Evolutionary conservation across 164 flowering plant genomes (phyloP).

Genomic region (Houttuynia cordata): DNA sequence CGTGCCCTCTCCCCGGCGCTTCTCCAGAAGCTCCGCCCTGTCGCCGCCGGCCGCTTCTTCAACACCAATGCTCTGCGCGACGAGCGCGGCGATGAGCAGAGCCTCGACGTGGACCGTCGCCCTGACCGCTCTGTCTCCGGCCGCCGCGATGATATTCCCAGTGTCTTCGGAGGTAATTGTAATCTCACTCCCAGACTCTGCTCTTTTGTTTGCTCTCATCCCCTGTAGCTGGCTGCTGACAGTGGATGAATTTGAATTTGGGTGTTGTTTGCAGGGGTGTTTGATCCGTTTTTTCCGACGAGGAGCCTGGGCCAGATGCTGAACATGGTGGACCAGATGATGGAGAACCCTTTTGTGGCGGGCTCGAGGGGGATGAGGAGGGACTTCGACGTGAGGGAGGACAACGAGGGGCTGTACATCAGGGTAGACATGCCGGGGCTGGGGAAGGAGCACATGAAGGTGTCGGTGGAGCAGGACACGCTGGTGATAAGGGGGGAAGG

Average conservation of each 20-base stretch:
- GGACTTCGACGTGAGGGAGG: slow-evolving; percentile 61
- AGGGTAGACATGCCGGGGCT: slow-evolving; percentile 75
- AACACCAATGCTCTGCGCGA: slow-evolving; percentile 22
- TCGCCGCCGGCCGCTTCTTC: slow-evolving; percentile 19
- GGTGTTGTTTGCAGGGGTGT: slow-evolving; percentile 26
- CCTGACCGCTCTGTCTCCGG: slow-evolving; percentile 7
- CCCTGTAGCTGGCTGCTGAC: not conserved
- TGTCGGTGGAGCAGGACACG: slow-evolving; percentile 52
- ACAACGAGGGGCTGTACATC: slow-evolving; percentile 32
- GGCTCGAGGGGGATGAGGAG: slow-evolving; percentile 29
- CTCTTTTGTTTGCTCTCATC: not conserved
- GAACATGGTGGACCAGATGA: slow-evolving; percentile 65
- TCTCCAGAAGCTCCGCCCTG: slow-evolving; percentile 14
- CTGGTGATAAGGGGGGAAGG: slow-evolving; percentile 52
- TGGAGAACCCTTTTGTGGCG: slow-evolving; percentile 31
- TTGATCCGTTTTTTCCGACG: slow-evolving; percentile 52
- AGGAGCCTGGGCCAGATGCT: slow-evolving; percentile 55
- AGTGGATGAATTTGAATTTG: not conserved
- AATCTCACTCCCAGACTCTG: slow-evolving; percentile 1
- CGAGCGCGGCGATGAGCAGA: slow-evolving; percentile 17
- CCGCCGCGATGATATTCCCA: slow-evolving; percentile 12
- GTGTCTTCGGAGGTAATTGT: slow-evolving; percentile 34
- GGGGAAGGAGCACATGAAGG: slow-evolving; percentile 49
- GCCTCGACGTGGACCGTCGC: slow-evolving; percentile 16
- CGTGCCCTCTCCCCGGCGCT: slow-evolving; percentile 16